Conservation (phyloP, 2,329 filamentous ascomycete genomes). For the Lecanosticta acicola region DNA sequence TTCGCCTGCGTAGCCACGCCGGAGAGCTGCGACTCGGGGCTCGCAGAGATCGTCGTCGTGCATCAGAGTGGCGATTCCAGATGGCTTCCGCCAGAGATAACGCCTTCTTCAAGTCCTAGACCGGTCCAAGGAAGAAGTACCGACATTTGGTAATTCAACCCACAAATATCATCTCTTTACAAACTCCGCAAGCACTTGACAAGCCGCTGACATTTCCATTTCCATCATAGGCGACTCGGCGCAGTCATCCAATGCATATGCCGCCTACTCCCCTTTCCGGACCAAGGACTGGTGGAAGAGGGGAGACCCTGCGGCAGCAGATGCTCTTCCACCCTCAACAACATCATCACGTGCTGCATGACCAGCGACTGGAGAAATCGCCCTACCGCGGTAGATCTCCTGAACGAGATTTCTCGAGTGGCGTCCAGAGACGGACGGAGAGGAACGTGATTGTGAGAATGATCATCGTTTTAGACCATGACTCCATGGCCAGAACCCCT, state of each 20-base stretch:
- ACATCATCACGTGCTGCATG: conserved; percentile 10
- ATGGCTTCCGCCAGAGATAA: no score
- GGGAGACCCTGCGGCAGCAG: conserved; percentile 12
- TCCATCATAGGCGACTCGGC: conserved; percentile 22
- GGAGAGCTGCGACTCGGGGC: conserved; percentile 11
- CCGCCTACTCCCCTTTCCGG: conserved; percentile 7
- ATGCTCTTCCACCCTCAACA: conserved; percentile 7
- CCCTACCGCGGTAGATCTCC: conserved; percentile 6
- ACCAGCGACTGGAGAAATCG: neutral
- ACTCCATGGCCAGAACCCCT: no score
- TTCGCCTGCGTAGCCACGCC: conserved; percentile 15
- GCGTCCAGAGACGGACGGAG: neutral
- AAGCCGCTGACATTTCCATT: no score
- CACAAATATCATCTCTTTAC: no score
- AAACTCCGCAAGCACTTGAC: no score
- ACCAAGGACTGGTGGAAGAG: conserved; percentile 1
- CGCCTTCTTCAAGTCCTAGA: no score
- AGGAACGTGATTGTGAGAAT: no score
- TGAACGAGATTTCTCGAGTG: conserved; percentile 3
- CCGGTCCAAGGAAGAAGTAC: conserved; percentile 12
- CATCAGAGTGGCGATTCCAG: neutral
- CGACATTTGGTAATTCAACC: no score
- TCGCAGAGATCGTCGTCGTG: neutral
- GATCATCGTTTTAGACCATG: no score
- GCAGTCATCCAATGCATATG: conserved; percentile 16